phyloP scores from a whole-genome alignment of 371 early-diverging fungal genomes.

The Rhizopus stolonifer region DNA sequence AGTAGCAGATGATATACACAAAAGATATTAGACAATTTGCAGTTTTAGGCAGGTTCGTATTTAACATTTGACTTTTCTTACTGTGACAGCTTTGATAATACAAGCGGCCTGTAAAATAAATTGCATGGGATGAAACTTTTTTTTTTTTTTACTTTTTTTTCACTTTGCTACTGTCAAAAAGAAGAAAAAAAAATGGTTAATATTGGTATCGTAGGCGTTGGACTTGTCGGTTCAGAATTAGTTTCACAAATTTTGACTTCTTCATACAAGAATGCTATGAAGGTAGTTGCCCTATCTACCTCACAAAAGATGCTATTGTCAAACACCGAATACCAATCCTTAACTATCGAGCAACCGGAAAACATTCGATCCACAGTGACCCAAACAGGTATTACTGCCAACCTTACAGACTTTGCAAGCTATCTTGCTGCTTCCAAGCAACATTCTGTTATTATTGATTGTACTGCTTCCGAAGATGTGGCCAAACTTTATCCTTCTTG shows the following conservation, averaged over 20 bases:
- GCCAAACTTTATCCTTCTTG: constrained; percentile 82
- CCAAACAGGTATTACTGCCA: constrained; percentile 30
- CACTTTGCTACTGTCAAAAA: too few relatives aligned
- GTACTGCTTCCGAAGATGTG: constrained; percentile 82
- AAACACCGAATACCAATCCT: constrained; percentile 30
- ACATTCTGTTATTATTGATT: constrained; percentile 83
- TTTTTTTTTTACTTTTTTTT: too few relatives aligned
- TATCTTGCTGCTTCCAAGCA: constrained; percentile 47
- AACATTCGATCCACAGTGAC: constrained; percentile 23
- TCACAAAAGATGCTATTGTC: constrained; percentile 67
- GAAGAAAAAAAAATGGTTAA: constrained; percentile 56
- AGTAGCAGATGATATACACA: too few relatives aligned
- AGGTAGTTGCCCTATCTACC: constrained; percentile 64
- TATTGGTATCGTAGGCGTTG: constrained; percentile 91
- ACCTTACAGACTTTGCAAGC: constrained; percentile 54
- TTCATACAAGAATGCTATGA: constrained; percentile 29
- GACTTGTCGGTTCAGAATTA: constrained; percentile 90
- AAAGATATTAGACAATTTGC: too few relatives aligned
- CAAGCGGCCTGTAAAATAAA: too few relatives aligned
- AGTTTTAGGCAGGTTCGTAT: too few relatives aligned
- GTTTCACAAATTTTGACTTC: constrained; percentile 65
- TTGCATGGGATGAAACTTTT: too few relatives aligned
- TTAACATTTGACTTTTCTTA: too few relatives aligned
- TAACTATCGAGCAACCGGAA: constrained; percentile 8
- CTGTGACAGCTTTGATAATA: too few relatives aligned